Base-by-base conservation (phyloP, 495 filamentous ascomycete genomes). In the Talaromyces borbonicus region DNA sequence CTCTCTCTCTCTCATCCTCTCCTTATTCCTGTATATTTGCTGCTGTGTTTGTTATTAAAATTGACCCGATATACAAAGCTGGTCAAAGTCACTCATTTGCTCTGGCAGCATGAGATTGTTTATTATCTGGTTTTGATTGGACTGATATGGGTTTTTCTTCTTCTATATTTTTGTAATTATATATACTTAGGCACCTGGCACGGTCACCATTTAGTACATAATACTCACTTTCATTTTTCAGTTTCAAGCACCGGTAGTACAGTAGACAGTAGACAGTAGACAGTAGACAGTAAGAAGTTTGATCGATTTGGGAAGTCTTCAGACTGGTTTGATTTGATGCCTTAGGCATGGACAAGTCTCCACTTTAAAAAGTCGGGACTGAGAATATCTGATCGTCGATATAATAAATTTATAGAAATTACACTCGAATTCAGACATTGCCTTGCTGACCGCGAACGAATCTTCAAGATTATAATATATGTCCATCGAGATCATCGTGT, bases 171-270 rank as follows among this genome's bases (percentile, higher is more conserved):
- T 46, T 46, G 43, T 46, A 46, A 46, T 46, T 30, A 46, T 46
- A 44, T 32, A 30, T 50, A 40, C 16, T 18, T 37, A 24, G 19
- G 23, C 45, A 48, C 36, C 44, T 47, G 18, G 36, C 39, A 50
- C 48, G n/a, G 23, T 30, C 38, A 26, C 24, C 15, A 26, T 40
- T 25, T 23, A 36, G 43, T 9, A 47, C 27, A 46, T 47, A 31
- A 24, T 48, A 18, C n/a, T n/a, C n/a, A n/a, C n/a, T n/a, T n/a
- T n/a, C 18, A 22, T 2, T 18, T 38, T 19, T 38, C 22, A 22
- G n/a, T n/a, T 38, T 36, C 7, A 6, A 2, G 15, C 6, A 20
- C 6, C 16, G 5, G 8, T 11, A 38, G 11, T 14, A 4, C 22
- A 38, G n/a, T 38, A 0, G 7, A 38, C n/a, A n/a, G n/a, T n/a